phyloP scores from a whole-genome alignment of 768 basidiomycete species.

The Galerina marginata region DNA sequence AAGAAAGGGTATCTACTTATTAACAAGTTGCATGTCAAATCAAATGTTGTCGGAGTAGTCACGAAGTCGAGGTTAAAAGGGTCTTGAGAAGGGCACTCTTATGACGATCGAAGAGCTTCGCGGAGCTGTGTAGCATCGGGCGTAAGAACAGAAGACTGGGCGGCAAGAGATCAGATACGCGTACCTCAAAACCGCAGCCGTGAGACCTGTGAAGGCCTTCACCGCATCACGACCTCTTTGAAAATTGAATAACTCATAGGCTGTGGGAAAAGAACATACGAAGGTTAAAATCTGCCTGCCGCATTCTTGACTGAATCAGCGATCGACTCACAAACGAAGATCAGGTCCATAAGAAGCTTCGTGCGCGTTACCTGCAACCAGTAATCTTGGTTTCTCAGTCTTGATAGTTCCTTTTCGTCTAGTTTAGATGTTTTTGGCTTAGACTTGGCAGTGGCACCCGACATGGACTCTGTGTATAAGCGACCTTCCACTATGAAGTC shows the following conservation, averaged over 20 bases:
- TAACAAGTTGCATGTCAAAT: neutral
- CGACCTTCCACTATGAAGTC: constrained; percentile 67
- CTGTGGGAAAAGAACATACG: constrained; percentile 41
- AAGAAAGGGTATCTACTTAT: constrained; percentile 4
- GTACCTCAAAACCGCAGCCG: constrained; percentile 77
- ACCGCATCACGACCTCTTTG: constrained; percentile 63
- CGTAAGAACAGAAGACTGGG: constrained; percentile 10
- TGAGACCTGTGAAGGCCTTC: constrained; percentile 70
- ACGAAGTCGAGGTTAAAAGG: constrained; percentile 29
- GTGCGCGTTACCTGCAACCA: constrained; percentile 75
- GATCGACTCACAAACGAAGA: constrained; percentile 76
- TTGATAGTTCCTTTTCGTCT: constrained; percentile 72
- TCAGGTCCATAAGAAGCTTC: constrained; percentile 83
- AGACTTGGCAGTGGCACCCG: constrained; percentile 67
- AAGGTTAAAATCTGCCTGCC: constrained; percentile 11
- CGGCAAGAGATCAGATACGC: constrained; percentile 2
- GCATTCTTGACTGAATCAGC: constrained; percentile 4
- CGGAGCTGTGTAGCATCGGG: constrained; percentile 34
- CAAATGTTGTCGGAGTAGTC: neutral
- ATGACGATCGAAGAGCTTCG: constrained; percentile 79
- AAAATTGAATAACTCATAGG: constrained; percentile 79
- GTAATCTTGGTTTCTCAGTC: constrained; percentile 73
- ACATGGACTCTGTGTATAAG: constrained; percentile 75
- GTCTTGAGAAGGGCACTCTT: constrained; percentile 65
- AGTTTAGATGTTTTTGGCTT: constrained; percentile 60